phyloP scores from a whole-genome alignment of 306 rosid genomes.

The Vachellia collinsii region DNA sequence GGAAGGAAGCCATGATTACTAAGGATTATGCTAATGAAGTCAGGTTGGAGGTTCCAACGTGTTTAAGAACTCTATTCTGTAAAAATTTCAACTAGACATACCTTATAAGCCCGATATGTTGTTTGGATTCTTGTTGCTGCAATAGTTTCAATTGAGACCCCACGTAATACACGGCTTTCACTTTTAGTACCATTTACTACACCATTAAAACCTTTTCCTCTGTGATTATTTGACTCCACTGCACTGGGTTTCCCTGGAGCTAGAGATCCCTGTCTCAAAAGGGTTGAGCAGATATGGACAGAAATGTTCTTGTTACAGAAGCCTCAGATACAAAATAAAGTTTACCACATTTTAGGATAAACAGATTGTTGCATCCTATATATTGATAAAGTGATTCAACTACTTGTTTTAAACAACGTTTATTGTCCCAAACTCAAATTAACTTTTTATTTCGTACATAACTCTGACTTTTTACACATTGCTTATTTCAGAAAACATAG shows the following conservation, averaged over 20 bases:
- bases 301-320: constrained; percentile 20
- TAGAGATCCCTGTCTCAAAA: constrained; percentile 45
- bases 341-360: constrained; percentile 20
- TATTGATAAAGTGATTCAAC: background rate
- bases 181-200: constrained; percentile 35
- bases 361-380: constrained; percentile 16
- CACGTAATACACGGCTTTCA: constrained; percentile 41
- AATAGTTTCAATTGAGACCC: constrained; percentile 55
- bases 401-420: background rate
- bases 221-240: constrained; percentile 41
- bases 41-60: background rate
- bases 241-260: constrained; percentile 40
- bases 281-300: constrained; percentile 25
- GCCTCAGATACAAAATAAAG: constrained; percentile 4
- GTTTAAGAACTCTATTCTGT: background rate
- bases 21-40: background rate
- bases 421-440: background rate
- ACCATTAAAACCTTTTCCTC: constrained; percentile 29
- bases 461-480: background rate
- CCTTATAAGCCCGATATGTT: constrained; percentile 71
- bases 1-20: background rate
- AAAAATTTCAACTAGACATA: constrained; percentile 38
- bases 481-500: background rate
- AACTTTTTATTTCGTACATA: background rate
- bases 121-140: constrained; percentile 82